phyloP scores from a whole-genome alignment of 2,329 filamentous ascomycete species.

The Capronia americana region DNA sequence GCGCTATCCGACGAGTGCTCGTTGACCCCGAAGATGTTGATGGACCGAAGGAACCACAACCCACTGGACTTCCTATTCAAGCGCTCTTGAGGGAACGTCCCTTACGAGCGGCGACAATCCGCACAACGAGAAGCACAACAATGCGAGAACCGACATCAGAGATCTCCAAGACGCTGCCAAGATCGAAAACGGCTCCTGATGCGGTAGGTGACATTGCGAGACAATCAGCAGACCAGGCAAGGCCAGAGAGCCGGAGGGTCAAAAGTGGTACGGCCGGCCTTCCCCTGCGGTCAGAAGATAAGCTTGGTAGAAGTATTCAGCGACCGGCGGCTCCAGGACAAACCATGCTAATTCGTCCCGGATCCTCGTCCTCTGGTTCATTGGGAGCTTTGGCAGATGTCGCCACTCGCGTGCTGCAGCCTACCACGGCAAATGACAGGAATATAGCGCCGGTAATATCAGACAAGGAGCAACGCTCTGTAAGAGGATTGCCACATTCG shows the following conservation, averaged over 20 bases:
- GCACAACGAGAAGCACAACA: slow-evolving; percentile 32
- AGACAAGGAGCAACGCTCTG: slow-evolving; percentile 9
- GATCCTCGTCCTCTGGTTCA: slow-evolving; percentile 31
- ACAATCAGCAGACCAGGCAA: slow-evolving; percentile 12
- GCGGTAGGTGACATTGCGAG: slow-evolving; percentile 26
- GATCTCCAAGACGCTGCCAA: slow-evolving; percentile 31
- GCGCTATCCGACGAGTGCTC: slow-evolving; percentile 16
- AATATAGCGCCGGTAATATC: not conserved
- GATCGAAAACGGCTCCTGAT: slow-evolving; percentile 34
- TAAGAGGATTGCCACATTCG: slow-evolving; percentile 1
- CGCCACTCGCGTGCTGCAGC: slow-evolving; percentile 44
- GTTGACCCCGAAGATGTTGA: slow-evolving; percentile 14
- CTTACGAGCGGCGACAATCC: slow-evolving; percentile 38
- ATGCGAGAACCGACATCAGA: slow-evolving; percentile 18
- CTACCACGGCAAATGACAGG: slow-evolving; percentile 29
- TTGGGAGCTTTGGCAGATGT: slow-evolving; percentile 48
- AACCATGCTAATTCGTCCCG: slow-evolving; percentile 10
- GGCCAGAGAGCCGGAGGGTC: slow-evolving; percentile 14
- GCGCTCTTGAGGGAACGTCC: slow-evolving; percentile 41
- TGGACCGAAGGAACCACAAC: slow-evolving; percentile 3
- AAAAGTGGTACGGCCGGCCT: slow-evolving; percentile 1
- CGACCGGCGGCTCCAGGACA: slow-evolving; percentile 3
- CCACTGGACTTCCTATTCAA: slow-evolving; percentile 23
- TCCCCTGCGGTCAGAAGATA: slow-evolving; percentile 3
- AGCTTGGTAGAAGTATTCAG: slow-evolving; percentile 4